These are phyloP conservation scores for Zymoseptoria passerinii DNA, from an alignment of 2,329 filamentous ascomycete genomes.

Conservation along the genomic window DNA sequence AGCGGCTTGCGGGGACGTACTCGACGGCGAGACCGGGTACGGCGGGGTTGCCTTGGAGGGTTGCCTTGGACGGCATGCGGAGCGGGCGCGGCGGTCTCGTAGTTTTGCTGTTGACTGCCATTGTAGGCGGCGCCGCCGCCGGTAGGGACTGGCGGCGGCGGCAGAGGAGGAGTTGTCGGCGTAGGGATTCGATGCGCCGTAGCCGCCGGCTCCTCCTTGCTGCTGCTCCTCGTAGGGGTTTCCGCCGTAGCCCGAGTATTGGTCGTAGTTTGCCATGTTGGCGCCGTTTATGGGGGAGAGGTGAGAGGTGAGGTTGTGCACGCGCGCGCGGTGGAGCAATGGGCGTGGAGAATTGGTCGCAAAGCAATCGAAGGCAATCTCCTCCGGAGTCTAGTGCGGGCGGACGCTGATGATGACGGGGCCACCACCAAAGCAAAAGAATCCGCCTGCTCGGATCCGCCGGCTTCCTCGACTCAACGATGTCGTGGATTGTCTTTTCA, in stretches of 20 bases:
- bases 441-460: neutral
- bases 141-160: conserved; percentile 33
- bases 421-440: neutral
- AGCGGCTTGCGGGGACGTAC: conserved; percentile 36
- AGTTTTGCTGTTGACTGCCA: conserved; percentile 6
- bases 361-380: too few relatives aligned
- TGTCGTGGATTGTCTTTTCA: neutral
- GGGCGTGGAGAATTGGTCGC: neutral
- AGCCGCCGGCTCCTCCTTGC: conserved; percentile 37
- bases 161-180: conserved; percentile 16
- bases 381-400: too few relatives aligned
- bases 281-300: too few relatives aligned
- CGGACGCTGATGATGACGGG: too few relatives aligned
- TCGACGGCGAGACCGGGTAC: conserved; percentile 41
- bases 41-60: conserved; percentile 43
- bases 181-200: conserved; percentile 29
- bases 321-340: conserved; percentile 2
- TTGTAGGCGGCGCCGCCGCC: conserved; percentile 25
- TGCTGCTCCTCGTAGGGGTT: conserved; percentile 63
- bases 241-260: conserved; percentile 49
- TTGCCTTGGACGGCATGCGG: conserved; percentile 20
- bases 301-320: conserved; percentile 1
- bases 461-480: neutral
- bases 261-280: conserved; percentile 51
- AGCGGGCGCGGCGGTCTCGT: conserved; percentile 6